Evolutionary conservation across 345 rosid genomes (phyloP), one percentile per base, ranked within the genome.

Genomic region (Mercurialis annua): DNA sequence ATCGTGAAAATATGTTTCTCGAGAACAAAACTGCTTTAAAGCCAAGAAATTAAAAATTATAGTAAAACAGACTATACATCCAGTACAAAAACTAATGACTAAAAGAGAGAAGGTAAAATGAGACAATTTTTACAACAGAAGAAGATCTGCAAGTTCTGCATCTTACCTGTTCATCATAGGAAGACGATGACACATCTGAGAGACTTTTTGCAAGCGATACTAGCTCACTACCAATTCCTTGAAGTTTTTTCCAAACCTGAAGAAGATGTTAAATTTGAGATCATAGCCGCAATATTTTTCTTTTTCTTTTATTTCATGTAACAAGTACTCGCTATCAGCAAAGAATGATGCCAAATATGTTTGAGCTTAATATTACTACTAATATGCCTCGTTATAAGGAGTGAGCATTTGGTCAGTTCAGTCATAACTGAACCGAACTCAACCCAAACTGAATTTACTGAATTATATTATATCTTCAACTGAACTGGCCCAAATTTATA

Each of bases 191-290:
- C 54, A 87, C 47, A 72, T 86, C 91, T 36, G 81, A 70, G 23
- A 94, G 92, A 62, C 84, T 75, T 74, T 80, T 85, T 52, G 96
- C 80, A 51, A 91, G 85, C 67, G 88, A 83, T 55, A 80, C 72
- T 78, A 94, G 81, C 80, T 86, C 90, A 51, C 78, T 74, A 64
- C 96, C 98, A 74, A 89, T 66, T 15, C 56, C 82, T 67, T 86
- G 82, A 65, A 94, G 76, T 53, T 85, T 86, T 67, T 64, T 65
- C 75, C 75, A 71, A 10, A 71, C 31, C 75, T 71, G 65, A 49
- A 48, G 29, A 27, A 24, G 2, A 34, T 1, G 38, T 24, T 33
- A 1, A 23, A 26, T 21, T 71, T 20, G 5, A 57, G 47, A 47
- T 29, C 30, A 64, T 52, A 7, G 17, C 10, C 46, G 21, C 34